Conservation (phyloP, 495 filamentous ascomycete genomes). For the Chaetomium fimeti region DNA sequence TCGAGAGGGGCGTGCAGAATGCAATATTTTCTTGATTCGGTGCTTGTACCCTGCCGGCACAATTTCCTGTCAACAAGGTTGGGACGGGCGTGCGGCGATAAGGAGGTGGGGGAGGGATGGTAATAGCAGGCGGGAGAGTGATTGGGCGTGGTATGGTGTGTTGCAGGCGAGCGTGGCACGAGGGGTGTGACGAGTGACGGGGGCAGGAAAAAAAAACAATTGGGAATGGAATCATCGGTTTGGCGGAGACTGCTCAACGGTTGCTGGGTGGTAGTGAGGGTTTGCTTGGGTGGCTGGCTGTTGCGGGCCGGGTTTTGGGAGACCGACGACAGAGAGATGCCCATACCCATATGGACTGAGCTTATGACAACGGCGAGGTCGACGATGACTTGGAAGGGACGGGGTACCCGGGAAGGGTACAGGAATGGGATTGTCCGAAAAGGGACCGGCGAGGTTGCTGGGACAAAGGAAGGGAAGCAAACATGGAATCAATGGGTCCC, state of each 20-base stretch:
- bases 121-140: neutral
- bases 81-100: no score
- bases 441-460: neutral
- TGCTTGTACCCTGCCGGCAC: neutral
- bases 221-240: neutral
- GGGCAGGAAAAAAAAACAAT: neutral
- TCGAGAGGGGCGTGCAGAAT: neutral
- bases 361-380: neutral
- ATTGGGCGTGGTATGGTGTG: neutral
- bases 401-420: neutral
- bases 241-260: neutral
- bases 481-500: neutral
- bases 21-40: neutral
- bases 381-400: neutral
- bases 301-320: neutral
- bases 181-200: neutral
- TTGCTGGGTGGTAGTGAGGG: neutral
- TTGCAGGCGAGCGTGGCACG: no score
- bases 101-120: neutral
- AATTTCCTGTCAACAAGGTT: neutral
- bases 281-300: neutral
- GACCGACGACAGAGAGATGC: neutral
- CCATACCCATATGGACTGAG: neutral
- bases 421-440: neutral
- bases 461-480: neutral